Evolutionary conservation across 495 filamentous ascomycete genomes (phyloP).

Genomic region (Cudoniella acicularis): DNA sequence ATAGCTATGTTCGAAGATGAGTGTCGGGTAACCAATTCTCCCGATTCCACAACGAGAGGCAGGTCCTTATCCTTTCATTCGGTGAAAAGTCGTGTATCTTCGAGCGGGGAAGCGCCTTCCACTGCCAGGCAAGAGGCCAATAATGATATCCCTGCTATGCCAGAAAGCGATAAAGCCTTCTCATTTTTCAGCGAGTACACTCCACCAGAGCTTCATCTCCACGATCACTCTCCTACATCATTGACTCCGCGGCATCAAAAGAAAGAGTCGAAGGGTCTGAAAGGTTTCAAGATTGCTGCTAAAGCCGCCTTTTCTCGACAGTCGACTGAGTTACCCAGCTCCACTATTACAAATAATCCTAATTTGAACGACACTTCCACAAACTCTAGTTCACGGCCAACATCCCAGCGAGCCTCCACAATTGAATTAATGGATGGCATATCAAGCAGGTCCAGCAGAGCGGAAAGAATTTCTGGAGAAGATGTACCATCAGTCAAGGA

Average conservation of each 20-base stretch:
- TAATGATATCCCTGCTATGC: not conserved
- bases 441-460: not conserved
- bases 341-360: not conserved
- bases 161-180: not conserved
- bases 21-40: not conserved
- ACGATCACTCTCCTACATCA: not conserved
- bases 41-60: not conserved
- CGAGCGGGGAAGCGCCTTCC: not conserved
- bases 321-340: not conserved
- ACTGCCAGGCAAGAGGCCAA: not conserved
- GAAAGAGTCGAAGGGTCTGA: not conserved
- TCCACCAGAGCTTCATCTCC: not conserved
- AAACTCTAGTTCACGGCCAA: not conserved
- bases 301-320: conserved; percentile 7
- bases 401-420: conserved; percentile 4
- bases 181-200: conserved; percentile 1
- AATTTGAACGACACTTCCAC: not conserved
- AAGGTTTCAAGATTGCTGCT: conserved; percentile 4
- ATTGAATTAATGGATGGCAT: not conserved
- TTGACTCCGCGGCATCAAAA: too few species aligned
- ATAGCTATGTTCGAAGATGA: not conserved
- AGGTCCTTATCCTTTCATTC: conserved; percentile 4
- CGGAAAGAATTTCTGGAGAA: conserved; percentile 7
- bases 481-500: conserved; percentile 1
- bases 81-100: not conserved